Conservation (phyloP, 2,329 filamentous ascomycete genomes). For the Pseudovirgaria hyperparasitica region DNA sequence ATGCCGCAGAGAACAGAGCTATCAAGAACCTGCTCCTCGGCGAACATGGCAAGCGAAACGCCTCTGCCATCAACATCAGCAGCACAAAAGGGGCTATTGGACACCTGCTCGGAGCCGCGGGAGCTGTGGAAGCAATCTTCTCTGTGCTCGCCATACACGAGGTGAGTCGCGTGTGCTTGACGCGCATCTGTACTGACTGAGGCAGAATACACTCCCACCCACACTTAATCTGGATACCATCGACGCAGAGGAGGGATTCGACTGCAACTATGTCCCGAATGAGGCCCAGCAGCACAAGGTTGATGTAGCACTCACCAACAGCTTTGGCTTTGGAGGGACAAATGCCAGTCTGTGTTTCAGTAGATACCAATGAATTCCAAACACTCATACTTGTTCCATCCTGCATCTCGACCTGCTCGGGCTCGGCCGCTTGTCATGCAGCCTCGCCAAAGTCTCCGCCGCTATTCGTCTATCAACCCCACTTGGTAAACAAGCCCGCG, state of each 20-base stretch:
- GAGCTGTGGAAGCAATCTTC: slow-evolving; percentile 82
- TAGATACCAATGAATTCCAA: slow-evolving; percentile 18
- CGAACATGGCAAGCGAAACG: slow-evolving; percentile 48
- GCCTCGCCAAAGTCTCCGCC: no score
- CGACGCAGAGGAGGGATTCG: slow-evolving; percentile 46
- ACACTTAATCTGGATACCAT: slow-evolving; percentile 68
- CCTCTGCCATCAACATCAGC: slow-evolving; percentile 64
- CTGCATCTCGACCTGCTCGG: no score
- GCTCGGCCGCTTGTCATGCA: no score
- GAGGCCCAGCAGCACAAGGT: slow-evolving; percentile 57
- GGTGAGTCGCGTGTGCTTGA: slow-evolving; percentile 38
- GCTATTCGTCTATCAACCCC: no score
- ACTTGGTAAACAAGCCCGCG: no score
- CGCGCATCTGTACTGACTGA: slow-evolving; percentile 6
- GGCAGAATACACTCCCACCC: slow-evolving; percentile 64
- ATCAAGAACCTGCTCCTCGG: slow-evolving; percentile 68
- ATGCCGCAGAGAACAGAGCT: slow-evolving; percentile 75
- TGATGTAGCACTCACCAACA: slow-evolving; percentile 74
- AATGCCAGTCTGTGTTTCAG: slow-evolving; percentile 82
- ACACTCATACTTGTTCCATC: no score
- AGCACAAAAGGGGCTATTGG: slow-evolving; percentile 91
- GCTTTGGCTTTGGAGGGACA: slow-evolving; percentile 94
- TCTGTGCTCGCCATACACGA: slow-evolving; percentile 66
- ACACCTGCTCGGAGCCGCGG: slow-evolving; percentile 82
- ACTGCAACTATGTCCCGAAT: slow-evolving; percentile 76